Base-by-base conservation (phyloP, 2,329 filamentous ascomycete species). In the Pseudogymnoascus sp. region DNA sequence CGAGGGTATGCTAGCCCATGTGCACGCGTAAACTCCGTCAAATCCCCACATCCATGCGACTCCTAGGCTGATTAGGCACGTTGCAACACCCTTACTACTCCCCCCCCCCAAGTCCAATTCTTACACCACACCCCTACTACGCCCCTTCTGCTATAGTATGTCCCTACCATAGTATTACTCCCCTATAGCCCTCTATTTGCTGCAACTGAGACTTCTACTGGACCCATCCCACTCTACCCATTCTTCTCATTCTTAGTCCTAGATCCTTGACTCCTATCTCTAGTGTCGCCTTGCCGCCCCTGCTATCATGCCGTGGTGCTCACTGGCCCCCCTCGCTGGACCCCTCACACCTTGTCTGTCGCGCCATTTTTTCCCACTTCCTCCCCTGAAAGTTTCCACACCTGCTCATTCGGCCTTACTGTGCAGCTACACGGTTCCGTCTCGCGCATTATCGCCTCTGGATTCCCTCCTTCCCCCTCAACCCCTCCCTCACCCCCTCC, bases 351-450 rank as follows among this genome's bases (percentile, higher is more conserved):
- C 16, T 19, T 34, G 51, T 8, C 11, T 19, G 51, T 57, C 51
- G 51, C 51, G 51, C 28, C 28, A 57, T 57, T 57, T 34, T 54
- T 36, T 54, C 51, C 51, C 25, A 57, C 51, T 57, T 57, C 14
- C n/a, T 57, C 51, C 51, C 51, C 51, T 57, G 28, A 14, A 31
- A 14, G 28, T 10, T 57, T 57, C 28, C 28, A n/a, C 51, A 57
- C 51, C 51, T 57, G 51, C 51, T 57, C 10, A 10, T 57, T 57
- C 51, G 51, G 51, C 51, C 48, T 57, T 57, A 57, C 48, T 57
- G 48, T 57, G 25, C 21, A 57, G n/a, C 25, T 57, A 13, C 48
- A 57, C 23, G 25, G 4, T 57, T 19, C 25, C n/a, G n/a, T 57
- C 48, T 25, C 48, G 48, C 48, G 8, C 48, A 57, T 57, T 25